Percentiles rank a stretch among this genome's conserved stretches.
Evolutionary conservation across 176 grass and related monocot species (phyloP).

Genomic region (Metroxylon sagu): DNA sequence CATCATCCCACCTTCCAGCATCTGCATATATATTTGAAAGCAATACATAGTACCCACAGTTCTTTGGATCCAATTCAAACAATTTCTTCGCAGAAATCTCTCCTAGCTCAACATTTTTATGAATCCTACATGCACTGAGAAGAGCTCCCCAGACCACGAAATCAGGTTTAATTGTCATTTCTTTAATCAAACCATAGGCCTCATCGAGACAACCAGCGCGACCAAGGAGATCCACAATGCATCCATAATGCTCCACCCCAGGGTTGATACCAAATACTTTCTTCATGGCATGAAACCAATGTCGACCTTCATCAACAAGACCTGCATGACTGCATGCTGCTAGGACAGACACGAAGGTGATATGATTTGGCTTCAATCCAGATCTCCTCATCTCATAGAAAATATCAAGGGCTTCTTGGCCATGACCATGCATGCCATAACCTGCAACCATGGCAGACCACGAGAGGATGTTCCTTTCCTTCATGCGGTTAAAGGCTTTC

Average conservation of each 20-base stretch:
- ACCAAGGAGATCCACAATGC: conserved; percentile 82
- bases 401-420: conserved; percentile 48
- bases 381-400: conserved; percentile 59
- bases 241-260: conserved; percentile 77
- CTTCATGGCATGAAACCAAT: conserved; percentile 69
- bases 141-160: conserved; percentile 77
- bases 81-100: conserved; percentile 65
- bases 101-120: conserved; percentile 83
- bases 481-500: conserved; percentile 53
- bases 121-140: conserved; percentile 62
- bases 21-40: conserved; percentile 85
- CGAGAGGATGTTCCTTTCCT: conserved; percentile 72
- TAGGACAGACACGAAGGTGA: conserved; percentile 80
- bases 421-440: conserved; percentile 70
- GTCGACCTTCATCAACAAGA: conserved; percentile 54
- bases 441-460: conserved; percentile 88
- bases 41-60: conserved; percentile 73
- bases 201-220: conserved; percentile 70
- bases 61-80: conserved; percentile 68
- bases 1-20: conserved; percentile 73
- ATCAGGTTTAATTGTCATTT: conserved; percentile 83
- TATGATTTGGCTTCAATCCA: conserved; percentile 66
- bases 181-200: conserved; percentile 63
- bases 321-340: conserved; percentile 83
- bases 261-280: conserved; percentile 52